Percentiles rank a stretch among this genome's conserved stretches.
Evolutionary conservation across 2,329 filamentous ascomycete species (phyloP).

Genomic region (Ophiostoma ulmi): DNA sequence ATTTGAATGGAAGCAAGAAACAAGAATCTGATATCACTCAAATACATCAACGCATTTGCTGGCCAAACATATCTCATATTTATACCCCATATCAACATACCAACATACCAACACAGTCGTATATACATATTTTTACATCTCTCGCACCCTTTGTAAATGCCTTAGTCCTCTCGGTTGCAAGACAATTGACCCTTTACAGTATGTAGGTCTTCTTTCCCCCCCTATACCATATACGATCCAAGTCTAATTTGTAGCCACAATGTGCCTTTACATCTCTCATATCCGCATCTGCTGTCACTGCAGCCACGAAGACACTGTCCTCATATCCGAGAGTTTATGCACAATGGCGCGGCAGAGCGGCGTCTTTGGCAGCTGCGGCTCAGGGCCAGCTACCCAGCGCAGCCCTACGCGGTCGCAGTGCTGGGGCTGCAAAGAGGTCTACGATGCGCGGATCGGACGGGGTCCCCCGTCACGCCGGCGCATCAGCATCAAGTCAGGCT

Average conservation of each 20-base stretch:
- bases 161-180: neutral
- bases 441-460: conserved; percentile 9
- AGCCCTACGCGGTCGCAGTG: conserved; percentile 35
- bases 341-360: conserved; percentile 33
- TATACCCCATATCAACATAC: neutral
- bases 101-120: neutral
- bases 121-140: neutral
- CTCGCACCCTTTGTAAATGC: neutral
- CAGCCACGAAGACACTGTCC: conserved; percentile 37
- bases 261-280: conserved; percentile 41
- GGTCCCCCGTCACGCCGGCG: conserved; percentile 9
- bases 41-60: neutral
- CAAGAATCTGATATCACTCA: neutral
- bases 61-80: neutral
- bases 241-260: conserved; percentile 23
- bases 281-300: conserved; percentile 37
- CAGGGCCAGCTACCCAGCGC: conserved; percentile 32
- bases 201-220: neutral
- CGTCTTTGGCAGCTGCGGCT: conserved; percentile 39
- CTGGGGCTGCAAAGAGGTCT: conserved; percentile 34
- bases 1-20: neutral
- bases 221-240: neutral
- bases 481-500: conserved; percentile 20
- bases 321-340: conserved; percentile 41
- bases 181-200: neutral